Conservation (phyloP, 2,329 filamentous ascomycete genomes). For the Gremmenia infestans region DNA sequence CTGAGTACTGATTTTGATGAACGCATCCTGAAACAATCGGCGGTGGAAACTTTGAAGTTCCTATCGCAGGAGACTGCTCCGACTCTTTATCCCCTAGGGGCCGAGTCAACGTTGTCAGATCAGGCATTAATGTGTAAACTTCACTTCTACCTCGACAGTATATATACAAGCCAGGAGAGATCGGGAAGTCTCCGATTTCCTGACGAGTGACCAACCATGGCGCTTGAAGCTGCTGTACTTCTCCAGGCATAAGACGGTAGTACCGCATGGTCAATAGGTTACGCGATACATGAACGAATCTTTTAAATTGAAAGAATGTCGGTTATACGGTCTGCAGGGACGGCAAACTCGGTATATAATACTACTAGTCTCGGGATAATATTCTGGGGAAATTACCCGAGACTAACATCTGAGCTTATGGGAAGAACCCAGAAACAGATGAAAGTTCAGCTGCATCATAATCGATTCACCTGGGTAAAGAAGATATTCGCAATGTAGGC, state of each 20-base stretch:
- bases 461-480: too few species aligned
- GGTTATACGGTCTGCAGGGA: neutral
- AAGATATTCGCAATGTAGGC: too few species aligned
- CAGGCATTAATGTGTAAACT: too few species aligned
- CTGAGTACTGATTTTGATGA: neutral
- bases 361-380: neutral
- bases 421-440: neutral
- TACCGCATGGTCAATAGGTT: neutral
- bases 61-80: too few species aligned
- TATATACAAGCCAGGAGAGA: too few species aligned
- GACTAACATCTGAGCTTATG: neutral
- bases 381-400: neutral
- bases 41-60: neutral
- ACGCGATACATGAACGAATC: constrained; percentile 2
- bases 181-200: too few species aligned
- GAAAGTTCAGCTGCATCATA: neutral
- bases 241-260: neutral
- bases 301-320: too few species aligned
- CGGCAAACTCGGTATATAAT: neutral
- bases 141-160: too few species aligned
- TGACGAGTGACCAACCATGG: too few species aligned
- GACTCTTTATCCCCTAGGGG: neutral
- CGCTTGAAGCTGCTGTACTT: neutral
- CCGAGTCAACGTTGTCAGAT: too few species aligned
- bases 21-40: constrained; percentile 5